Percentiles rank a stretch among this genome's conserved stretches.
Conservation (phyloP, 2,329 filamentous ascomycete species). For the Ophiostoma sp. region DNA sequence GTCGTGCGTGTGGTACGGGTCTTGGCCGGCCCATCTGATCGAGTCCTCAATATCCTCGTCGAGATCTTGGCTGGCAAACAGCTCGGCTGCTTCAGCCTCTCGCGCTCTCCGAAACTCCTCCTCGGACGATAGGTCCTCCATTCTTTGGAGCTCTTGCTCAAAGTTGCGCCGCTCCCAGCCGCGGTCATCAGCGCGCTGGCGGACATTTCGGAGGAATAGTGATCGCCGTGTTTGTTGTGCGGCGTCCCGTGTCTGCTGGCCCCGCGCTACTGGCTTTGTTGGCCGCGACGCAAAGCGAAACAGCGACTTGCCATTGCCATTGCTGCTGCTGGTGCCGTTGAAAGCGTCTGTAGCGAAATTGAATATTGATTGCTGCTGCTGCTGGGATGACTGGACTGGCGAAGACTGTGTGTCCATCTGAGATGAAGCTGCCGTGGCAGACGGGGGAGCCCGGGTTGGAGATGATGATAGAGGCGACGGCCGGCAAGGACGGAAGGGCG, state of each 20-base stretch:
- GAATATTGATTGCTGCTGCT: slow-evolving; percentile 1
- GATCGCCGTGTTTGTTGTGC: slow-evolving; percentile 58
- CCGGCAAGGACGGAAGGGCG: slow-evolving; percentile 41
- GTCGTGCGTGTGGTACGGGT: background rate
- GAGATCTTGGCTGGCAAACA: slow-evolving; percentile 37
- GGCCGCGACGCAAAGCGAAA: slow-evolving; percentile 51
- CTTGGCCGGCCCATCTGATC: background rate
- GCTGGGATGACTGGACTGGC: slow-evolving; percentile 29
- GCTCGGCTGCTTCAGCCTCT: slow-evolving; percentile 34
- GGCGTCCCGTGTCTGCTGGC: slow-evolving; percentile 56
- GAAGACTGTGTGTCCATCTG: slow-evolving; percentile 42
- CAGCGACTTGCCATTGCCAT: background rate
- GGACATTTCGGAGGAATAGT: slow-evolving; percentile 63
- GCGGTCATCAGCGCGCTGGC: slow-evolving; percentile 54
- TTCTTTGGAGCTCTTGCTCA: slow-evolving; percentile 48
- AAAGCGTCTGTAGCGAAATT: background rate
- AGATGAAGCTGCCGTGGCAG: slow-evolving; percentile 24
- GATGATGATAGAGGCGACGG: slow-evolving; percentile 57
- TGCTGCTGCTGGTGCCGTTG: background rate
- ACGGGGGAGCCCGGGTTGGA: slow-evolving; percentile 49
- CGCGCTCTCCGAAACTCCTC: slow-evolving; percentile 37
- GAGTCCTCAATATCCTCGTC: slow-evolving; percentile 48
- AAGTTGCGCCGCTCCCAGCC: slow-evolving; percentile 57
- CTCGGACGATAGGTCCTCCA: slow-evolving; percentile 41
- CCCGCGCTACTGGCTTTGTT: slow-evolving; percentile 54